A percentile compares a stretch with the other conserved stretches of the same genome.
Conservation (phyloP, 495 filamentous ascomycete genomes). For the Diplogelasinospora grovesii region DNA sequence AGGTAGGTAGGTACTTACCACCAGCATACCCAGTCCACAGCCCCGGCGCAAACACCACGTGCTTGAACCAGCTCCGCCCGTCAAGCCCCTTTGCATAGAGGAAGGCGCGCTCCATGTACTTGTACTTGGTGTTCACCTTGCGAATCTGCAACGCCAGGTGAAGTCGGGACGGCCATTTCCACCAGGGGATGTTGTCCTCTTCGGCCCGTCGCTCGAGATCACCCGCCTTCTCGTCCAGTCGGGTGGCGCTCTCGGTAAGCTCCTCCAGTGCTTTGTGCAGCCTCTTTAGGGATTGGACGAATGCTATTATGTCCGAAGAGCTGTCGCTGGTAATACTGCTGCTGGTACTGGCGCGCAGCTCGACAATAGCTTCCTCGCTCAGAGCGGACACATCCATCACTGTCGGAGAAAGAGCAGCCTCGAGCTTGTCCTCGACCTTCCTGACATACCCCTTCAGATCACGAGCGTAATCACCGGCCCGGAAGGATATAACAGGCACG, state of each 20-base stretch:
- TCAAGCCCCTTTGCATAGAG: slow-evolving; percentile 75
- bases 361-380: slow-evolving; percentile 38
- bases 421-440: slow-evolving; percentile 59
- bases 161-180: slow-evolving; percentile 65
- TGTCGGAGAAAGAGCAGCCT: slow-evolving; percentile 12
- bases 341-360: slow-evolving; percentile 47
- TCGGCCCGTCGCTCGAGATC: slow-evolving; percentile 59
- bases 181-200: slow-evolving; percentile 72
- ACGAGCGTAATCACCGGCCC: slow-evolving; percentile 66
- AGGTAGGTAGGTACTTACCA: slow-evolving; percentile 30
- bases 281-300: slow-evolving; percentile 38
- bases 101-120: slow-evolving; percentile 73
- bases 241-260: slow-evolving; percentile 50
- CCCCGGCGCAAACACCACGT: slow-evolving; percentile 83
- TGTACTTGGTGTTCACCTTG: slow-evolving; percentile 62
- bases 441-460: slow-evolving; percentile 58
- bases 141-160: slow-evolving; percentile 57
- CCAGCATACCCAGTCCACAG: slow-evolving; percentile 87
- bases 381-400: slow-evolving; percentile 11
- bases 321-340: slow-evolving; percentile 16
- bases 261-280: slow-evolving; percentile 42
- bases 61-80: slow-evolving; percentile 85
- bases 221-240: slow-evolving; percentile 54
- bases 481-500: slow-evolving; percentile 68
- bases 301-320: too few relatives aligned